Conservation (phyloP, 163 green algal genomes). For the Scenedesmus sp. region DNA sequence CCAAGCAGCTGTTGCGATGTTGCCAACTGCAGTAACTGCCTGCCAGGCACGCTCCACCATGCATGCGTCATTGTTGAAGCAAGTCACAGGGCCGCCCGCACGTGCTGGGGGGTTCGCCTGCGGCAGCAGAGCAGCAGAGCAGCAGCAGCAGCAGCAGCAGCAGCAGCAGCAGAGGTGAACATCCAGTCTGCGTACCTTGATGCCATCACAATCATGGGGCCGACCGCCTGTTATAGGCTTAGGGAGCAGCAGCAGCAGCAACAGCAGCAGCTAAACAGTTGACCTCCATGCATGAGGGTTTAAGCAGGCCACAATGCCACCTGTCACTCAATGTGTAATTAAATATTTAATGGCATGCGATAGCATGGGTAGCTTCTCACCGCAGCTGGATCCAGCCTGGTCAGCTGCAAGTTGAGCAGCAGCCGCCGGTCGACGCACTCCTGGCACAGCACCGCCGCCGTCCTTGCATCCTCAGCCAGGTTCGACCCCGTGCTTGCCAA, state of each 20-base stretch:
- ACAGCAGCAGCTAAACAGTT: no score
- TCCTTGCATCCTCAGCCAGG: neutral
- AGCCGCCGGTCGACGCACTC: neutral
- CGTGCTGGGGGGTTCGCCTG: neutral
- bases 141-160: conserved; percentile 10
- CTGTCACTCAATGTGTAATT: no score
- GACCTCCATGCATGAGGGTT: no score
- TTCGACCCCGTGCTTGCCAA: neutral
- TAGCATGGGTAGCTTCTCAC: neutral
- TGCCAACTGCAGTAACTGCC: neutral
- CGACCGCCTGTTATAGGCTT: no score
- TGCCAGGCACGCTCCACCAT: neutral
- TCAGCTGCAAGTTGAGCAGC: neutral
- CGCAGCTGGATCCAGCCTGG: neutral
- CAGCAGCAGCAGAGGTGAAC: neutral
- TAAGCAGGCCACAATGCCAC: no score
- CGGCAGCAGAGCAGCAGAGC: no score
- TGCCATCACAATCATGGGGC: no score
- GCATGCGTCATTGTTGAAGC: neutral
- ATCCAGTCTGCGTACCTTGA: no score
- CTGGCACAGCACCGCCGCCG: neutral
- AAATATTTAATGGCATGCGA: neutral
- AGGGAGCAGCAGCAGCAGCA: no score
- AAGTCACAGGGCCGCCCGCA: neutral
- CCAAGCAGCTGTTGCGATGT: neutral